Base-by-base conservation (phyloP, 495 filamentous ascomycete genomes). In the Aspergillus coremiiformis region DNA sequence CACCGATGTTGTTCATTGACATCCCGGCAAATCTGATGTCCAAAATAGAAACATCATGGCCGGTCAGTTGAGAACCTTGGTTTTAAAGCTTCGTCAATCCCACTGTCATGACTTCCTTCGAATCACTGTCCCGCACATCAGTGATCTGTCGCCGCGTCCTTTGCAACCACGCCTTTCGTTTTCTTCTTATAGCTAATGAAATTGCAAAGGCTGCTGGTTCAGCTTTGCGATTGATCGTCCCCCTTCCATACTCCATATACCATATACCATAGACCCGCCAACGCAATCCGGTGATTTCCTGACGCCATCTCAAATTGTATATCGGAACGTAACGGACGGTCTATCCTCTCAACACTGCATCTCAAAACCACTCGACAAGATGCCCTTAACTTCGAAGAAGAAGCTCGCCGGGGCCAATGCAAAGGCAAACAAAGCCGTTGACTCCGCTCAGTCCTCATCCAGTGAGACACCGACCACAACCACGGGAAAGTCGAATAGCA, bases 401-500 rank as follows among this genome's bases (percentile, higher is more conserved):
- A 63, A 53, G 54, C 15, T 48, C 42, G 45, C 24, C 24, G 24
- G 8, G 4, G 43, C 37, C 54, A 49, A 21, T 29, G 44, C 39
- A 20, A 15, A 35, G n/a, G 21, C 51, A 3, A 60, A 47, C 11
- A 59, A 55, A 39, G 44, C 52, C 15, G 33, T 53, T 14, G 49
- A 54, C 33, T 57, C 52, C n/a, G 49, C 57, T 19, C 29, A 53
- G 11, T 59, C 60, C 3, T 63, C 60, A 2, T 51, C 49, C 2
- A 59, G 56, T 37, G 60, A 63, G 39, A 49, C 24, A 47, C 53
- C 2, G 32, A 49, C 42, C 55, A 14, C 20, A 53, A 39, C 63
- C 71, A 55, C 63, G 70, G 70, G 78, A 56, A 83, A 86, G 66
- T 71, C 75, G 60, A 80, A 83, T 63, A 72, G 79, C 62, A 91